phyloP scores from a whole-genome alignment of 305 asterid genomes.

The Rubia peregrina region DNA sequence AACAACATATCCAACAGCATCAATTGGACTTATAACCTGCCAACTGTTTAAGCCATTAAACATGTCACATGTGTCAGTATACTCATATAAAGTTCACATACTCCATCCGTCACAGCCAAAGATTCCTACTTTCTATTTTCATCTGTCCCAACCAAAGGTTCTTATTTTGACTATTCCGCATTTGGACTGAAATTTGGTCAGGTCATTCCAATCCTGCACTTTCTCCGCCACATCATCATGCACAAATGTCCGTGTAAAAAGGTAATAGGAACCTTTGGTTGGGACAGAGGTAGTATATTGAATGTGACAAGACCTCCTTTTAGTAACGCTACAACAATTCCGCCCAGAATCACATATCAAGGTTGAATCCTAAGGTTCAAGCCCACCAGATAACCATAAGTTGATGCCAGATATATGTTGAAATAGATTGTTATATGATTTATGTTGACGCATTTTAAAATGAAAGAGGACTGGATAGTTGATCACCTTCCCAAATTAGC shows the following conservation, averaged over 20 bases:
- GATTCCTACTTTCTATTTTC: no score
- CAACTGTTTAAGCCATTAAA: conserved; percentile 53
- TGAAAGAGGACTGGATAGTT: neutral
- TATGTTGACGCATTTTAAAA: conserved; percentile 4
- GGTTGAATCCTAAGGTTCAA: neutral
- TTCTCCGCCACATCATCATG: no score
- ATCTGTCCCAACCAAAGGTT: no score
- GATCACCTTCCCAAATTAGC: conserved; percentile 90
- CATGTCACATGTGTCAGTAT: conserved; percentile 2
- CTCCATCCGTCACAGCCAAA: no score
- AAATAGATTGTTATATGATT: neutral
- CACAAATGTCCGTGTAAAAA: no score
- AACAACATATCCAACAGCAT: conserved; percentile 87
- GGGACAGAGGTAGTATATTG: no score
- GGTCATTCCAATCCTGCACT: no score
- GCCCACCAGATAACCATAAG: neutral
- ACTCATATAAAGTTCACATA: neutral
- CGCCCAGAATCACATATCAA: neutral
- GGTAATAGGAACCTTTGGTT: no score
- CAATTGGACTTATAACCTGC: conserved; percentile 99
- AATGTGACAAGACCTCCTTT: neutral
- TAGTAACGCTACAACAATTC: neutral
- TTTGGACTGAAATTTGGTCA: no score
- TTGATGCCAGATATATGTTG: neutral
- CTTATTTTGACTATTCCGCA: no score